Base-by-base conservation (phyloP, 1,284 basidiomycete species). In the Ceratobasidium sp. region DNA sequence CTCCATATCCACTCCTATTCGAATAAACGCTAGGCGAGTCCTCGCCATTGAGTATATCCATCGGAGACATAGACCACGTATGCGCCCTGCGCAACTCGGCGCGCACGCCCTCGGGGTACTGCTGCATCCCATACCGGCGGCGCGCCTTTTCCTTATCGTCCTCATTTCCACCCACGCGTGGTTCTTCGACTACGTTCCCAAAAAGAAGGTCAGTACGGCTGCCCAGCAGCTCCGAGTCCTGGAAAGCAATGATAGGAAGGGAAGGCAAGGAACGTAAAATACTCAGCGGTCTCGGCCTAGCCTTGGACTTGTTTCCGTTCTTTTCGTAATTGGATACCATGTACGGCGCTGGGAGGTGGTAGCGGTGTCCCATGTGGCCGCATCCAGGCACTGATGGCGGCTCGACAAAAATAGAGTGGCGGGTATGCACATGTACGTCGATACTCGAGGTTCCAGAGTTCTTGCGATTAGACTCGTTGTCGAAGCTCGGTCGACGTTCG, bases 241-340 rank as follows among this genome's bases (percentile, higher is more conserved):
- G 50, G 50, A 66, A 47, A 16, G 50, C 63, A 30, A 66, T 30
- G 9, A 30, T 32, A n/a, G 61, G 61, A 55, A 66, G 66, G 35
- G 44, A 50, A 18, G 69, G 43, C 8, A 59, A 52, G 57, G 55
- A 71, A 58, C 28, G 28, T 49, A 47, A 71, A 49, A 46, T 61
- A 71, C 55, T 61, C 26, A 71, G 69, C 52, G 69, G 57, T 58
- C 46, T 59, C 11, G 57, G 69, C 18, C 55, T 57, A 35, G 55
- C 21, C 28, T 28, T 55, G 28, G 52, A 38, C 35, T 47, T 63
- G 46, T 18, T 50, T 50, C 52, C 57, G 9, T 58, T 58, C 9
- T n/a, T n/a, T 30, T 58, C 47, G 30, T 26, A 30, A 28, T 71
- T 59, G 47, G 44, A 32, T 28, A 14, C 5, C 23, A 26, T 16